Conservation (phyloP, 164 flowering plant species). For the Euptelea pleiosperma region DNA sequence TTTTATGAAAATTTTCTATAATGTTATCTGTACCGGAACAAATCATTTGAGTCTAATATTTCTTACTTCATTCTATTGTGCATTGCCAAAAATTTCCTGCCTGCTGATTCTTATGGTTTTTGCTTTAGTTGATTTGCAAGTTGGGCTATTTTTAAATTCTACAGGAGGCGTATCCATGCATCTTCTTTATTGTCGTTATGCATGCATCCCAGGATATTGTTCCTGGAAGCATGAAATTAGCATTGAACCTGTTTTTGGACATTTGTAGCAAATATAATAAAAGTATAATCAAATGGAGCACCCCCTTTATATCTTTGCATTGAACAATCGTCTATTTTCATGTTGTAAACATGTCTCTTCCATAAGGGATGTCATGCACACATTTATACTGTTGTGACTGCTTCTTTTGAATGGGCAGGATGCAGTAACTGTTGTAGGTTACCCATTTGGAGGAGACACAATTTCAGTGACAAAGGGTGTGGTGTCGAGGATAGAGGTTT, state of each 20-base stretch:
- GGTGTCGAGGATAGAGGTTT: conserved; percentile 96
- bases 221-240: neutral
- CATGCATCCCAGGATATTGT: neutral
- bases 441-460: conserved; percentile 98
- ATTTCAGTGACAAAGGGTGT: conserved; percentile 98
- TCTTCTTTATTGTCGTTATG: neutral
- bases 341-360: neutral
- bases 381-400: conserved; percentile 2
- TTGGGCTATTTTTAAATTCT: neutral
- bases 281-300: neutral
- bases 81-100: no score
- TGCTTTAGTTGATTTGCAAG: neutral
- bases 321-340: neutral
- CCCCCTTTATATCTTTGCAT: neutral
- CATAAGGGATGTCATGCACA: neutral
- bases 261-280: neutral
- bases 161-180: neutral
- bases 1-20: no score
- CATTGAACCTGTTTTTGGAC: neutral
- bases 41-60: no score
- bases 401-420: conserved; percentile 56
- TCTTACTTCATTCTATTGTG: no score
- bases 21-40: no score
- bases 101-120: neutral
- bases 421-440: conserved; percentile 96